A percentile compares a stretch with the other conserved stretches of the same genome.
Evolutionary conservation across 2,329 filamentous ascomycete species (phyloP).

Genomic region (Didymella glomerata): DNA sequence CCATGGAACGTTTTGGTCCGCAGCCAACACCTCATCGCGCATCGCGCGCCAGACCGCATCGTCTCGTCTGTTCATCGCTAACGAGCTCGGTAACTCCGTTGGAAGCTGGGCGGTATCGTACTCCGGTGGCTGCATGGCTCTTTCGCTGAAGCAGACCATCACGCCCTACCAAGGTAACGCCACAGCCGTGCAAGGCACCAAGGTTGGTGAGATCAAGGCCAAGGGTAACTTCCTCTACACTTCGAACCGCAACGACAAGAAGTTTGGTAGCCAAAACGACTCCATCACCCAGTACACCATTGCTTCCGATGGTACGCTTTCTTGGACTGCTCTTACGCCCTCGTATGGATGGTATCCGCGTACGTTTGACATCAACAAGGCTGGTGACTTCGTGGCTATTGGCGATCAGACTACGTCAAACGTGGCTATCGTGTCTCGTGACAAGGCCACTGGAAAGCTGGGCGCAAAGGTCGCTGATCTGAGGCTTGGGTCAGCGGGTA

Average conservation of each 20-base stretch:
- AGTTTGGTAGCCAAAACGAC: slow-evolving; percentile 42
- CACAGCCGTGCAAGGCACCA: slow-evolving; percentile 40
- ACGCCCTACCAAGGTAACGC: slow-evolving; percentile 45
- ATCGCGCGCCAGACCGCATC: slow-evolving; percentile 26
- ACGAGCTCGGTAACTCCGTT: slow-evolving; percentile 49
- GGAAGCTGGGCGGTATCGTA: slow-evolving; percentile 46
- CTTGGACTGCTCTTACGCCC: slow-evolving; percentile 42
- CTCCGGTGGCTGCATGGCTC: slow-evolving; percentile 43
- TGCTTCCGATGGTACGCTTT: slow-evolving; percentile 36
- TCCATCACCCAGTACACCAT: slow-evolving; percentile 49
- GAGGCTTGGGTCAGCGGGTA: slow-evolving; percentile 38
- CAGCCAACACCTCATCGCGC: slow-evolving; percentile 9
- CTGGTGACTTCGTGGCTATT: slow-evolving; percentile 43
- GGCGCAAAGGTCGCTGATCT: slow-evolving; percentile 36
- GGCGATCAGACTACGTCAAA: slow-evolving; percentile 46
- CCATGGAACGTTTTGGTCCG: slow-evolving; percentile 62
- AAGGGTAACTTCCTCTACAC: slow-evolving; percentile 47
- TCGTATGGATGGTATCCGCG: slow-evolving; percentile 47
- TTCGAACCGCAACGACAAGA: slow-evolving; percentile 50
- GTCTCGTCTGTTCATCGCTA: slow-evolving; percentile 39
- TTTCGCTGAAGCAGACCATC: slow-evolving; percentile 44
- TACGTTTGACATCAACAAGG: slow-evolving; percentile 48
- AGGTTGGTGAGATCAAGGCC: slow-evolving; percentile 46
- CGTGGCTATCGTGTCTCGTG: slow-evolving; percentile 44
- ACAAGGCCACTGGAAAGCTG: slow-evolving; percentile 40